Evolutionary conservation across 1,284 basidiomycete species (phyloP).

Genomic region (Kalmanozyma brasiliensis): DNA sequence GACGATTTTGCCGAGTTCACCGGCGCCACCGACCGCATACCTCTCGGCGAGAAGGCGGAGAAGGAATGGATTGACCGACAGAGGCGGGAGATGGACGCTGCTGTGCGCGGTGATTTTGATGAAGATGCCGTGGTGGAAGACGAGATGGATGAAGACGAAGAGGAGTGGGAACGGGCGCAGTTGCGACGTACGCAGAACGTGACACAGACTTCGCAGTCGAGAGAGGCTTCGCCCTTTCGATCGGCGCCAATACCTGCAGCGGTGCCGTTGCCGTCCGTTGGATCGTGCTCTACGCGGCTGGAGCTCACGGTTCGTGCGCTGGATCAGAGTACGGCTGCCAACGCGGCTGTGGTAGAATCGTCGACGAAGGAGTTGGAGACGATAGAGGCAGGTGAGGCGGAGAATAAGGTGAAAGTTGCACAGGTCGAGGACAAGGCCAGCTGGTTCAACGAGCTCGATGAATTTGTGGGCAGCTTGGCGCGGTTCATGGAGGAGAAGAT

Average conservation of each 20-base stretch:
- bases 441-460: conserved; percentile 62
- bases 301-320: conserved; percentile 27
- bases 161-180: conserved; percentile 68
- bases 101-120: conserved; percentile 35
- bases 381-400: conserved; percentile 45
- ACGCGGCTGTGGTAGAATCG: conserved; percentile 25
- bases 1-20: conserved; percentile 64
- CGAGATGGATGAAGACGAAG: conserved; percentile 78
- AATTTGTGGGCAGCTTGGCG: conserved; percentile 55
- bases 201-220: conserved; percentile 4
- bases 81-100: conserved; percentile 45
- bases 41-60: conserved; percentile 50
- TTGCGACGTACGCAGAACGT: conserved; percentile 49
- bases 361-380: conserved; percentile 27
- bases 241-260: conserved; percentile 50
- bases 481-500: conserved; percentile 58
- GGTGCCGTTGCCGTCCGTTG: conserved; percentile 50
- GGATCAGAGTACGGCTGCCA: conserved; percentile 35
- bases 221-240: conserved; percentile 49
- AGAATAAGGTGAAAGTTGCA: conserved; percentile 50
- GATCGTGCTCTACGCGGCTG: conserved; percentile 50
- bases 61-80: conserved; percentile 33
- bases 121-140: conserved; percentile 75
- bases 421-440: conserved; percentile 50
- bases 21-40: conserved; percentile 60